phyloP scores from a whole-genome alignment of 768 basidiomycete species.

The Termitomyces sp. region DNA sequence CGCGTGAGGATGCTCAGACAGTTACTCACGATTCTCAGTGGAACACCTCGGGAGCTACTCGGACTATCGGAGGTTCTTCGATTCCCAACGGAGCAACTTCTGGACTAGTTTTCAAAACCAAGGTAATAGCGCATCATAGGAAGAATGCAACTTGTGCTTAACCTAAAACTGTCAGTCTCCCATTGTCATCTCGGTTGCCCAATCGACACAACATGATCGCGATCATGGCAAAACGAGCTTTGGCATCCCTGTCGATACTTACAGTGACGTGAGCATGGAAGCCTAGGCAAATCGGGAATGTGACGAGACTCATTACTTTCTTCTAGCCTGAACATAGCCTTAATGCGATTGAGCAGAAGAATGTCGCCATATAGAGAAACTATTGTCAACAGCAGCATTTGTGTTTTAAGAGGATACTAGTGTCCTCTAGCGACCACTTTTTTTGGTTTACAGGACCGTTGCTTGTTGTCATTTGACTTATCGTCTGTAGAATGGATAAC shows the following conservation, averaged over 20 bases:
- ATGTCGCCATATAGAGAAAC: neutral
- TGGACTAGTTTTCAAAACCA: conserved; percentile 7
- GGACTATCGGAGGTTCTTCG: conserved; percentile 6
- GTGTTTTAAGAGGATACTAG: neutral
- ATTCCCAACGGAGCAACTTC: conserved; percentile 1
- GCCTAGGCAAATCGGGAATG: neutral
- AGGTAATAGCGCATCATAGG: neutral
- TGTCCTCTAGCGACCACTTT: neutral
- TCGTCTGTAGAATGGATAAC: neutral
- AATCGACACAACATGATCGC: conserved; percentile 1
- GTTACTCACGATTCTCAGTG: conserved; percentile 1
- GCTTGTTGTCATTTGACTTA: neutral
- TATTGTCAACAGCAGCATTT: too few species aligned
- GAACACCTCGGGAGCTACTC: conserved; percentile 1
- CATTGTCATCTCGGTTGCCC: conserved; percentile 10
- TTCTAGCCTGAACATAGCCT: neutral
- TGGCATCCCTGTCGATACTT: neutral
- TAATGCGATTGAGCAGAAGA: neutral
- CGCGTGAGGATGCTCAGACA: conserved; percentile 4
- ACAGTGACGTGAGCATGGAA: neutral
- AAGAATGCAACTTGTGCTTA: neutral
- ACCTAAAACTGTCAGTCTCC: neutral
- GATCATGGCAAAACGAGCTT: conserved; percentile 1
- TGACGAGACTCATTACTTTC: neutral
- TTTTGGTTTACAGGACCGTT: neutral